Evolutionary conservation across 176 grass and related monocot species (phyloP), one percentile per base, ranked within the genome.

Genomic region (Eragrostis curvula): DNA sequence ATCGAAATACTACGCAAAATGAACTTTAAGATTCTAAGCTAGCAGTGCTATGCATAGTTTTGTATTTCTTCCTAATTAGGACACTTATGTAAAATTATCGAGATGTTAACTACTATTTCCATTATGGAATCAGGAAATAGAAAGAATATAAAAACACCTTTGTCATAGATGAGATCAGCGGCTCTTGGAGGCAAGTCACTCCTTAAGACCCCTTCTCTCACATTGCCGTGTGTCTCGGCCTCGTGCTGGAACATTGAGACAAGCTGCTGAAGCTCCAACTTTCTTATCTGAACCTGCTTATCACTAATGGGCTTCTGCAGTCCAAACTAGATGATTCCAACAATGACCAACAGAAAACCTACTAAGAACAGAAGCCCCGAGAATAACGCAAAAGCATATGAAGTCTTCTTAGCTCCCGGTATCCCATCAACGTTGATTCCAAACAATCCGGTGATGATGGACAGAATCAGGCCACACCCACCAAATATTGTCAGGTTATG

Each of bases 381-480:
- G 64, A 91, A 91, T 30, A 81, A 48, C n/a, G 48, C 67, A 75
- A 94, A 94, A 30, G 89, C 89, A 64, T 84, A 91, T 32, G 70
- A 79, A 58, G 69, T 74, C 68, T 83, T 49, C 66, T 91, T 14
- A 9, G 82, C 79, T 20, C 92, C 85, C 0, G 85, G 92, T 73
- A 94, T 90, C 39, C 88, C 92, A 18, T 94, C 92, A 1, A 94
- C 88, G 20, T 91, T 91, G 56, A 91, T 91, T 8, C 86, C 92
- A 12, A 91, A 91, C 45, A 88, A 60, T 46, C 74, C 48, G 4
- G 92, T 86, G 40, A 94, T 84, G 79, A 94, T 90, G 7, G 88
- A 90, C 14, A 90, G 77, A 58, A 88, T 64, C n/a, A 93, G 77
- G 47, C 88, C 82, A 20, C 81, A 68, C 12, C 91, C 85, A 70